phyloP scores from a whole-genome alignment of 495 filamentous ascomycete species.

The Penicillium lividum region DNA sequence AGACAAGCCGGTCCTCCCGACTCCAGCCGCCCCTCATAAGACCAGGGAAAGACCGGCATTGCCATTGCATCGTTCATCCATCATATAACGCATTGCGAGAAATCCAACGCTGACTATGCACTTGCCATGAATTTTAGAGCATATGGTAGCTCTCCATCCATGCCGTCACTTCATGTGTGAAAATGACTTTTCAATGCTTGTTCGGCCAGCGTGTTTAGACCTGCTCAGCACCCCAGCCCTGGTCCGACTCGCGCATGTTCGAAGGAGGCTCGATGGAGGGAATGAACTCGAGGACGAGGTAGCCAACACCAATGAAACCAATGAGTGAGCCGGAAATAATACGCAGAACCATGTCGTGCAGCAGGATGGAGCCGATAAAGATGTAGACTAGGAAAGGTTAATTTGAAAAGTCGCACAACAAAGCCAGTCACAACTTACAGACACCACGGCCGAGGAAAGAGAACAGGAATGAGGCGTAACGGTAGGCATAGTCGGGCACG shows the following conservation, averaged over 20 bases:
- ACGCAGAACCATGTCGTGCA: constrained; percentile 59
- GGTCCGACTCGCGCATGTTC: constrained; percentile 94
- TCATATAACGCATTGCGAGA: constrained; percentile 7
- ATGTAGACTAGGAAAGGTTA: constrained; percentile 73
- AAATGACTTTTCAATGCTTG: constrained; percentile 4
- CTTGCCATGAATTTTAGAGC: neutral
- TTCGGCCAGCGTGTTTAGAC: constrained; percentile 52
- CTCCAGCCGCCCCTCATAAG: neutral
- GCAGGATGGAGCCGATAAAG: constrained; percentile 84
- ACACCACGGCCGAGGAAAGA: constrained; percentile 92
- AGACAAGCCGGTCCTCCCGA: constrained; percentile 1
- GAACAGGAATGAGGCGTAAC: constrained; percentile 97
- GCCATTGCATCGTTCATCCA: constrained; percentile 2
- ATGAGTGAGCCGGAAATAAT: constrained; percentile 71
- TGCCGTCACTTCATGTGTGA: neutral
- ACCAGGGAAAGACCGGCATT: constrained; percentile 1
- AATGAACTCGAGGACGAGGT: constrained; percentile 86
- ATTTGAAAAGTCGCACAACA: neutral
- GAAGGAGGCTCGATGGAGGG: constrained; percentile 95
- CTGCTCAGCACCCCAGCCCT: constrained; percentile 89
- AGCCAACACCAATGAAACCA: constrained; percentile 73
- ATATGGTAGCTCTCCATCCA: neutral
- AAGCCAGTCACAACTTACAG: constrained; percentile 61
- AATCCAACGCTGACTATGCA: constrained; percentile 8
- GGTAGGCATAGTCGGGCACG: constrained; percentile 86